A percentile compares a stretch with the other conserved stretches of the same genome.
These are phyloP conservation scores for Flaveria sonorensis DNA, from an alignment of 129 eudicot genomes.

Conservation along the genomic window DNA sequence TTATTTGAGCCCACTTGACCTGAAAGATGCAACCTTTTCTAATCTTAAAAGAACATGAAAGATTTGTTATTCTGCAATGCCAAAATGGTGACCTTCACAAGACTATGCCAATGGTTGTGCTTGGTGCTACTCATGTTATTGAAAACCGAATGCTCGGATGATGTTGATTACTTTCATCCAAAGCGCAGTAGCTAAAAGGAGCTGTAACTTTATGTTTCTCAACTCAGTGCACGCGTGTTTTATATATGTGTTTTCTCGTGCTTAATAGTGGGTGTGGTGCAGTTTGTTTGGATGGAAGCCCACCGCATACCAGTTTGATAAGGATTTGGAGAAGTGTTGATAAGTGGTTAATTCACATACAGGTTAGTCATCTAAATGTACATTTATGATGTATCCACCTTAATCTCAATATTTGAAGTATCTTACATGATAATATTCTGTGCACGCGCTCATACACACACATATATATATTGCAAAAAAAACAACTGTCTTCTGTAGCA, in stretches of 20 bases:
- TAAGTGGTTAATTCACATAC: slow-evolving; percentile 57
- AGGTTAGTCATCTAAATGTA: slow-evolving; percentile 38
- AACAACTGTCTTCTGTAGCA: neutral
- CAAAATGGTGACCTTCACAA: slow-evolving; percentile 28
- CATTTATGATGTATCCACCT: neutral
- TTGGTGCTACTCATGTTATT: slow-evolving; percentile 18
- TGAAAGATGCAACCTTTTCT: slow-evolving; percentile 20
- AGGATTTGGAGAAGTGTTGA: slow-evolving; percentile 48
- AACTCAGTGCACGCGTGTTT: neutral
- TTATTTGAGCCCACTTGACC: slow-evolving; percentile 28
- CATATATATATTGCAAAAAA: neutral
- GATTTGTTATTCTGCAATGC: slow-evolving; percentile 9
- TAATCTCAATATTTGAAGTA: neutral
- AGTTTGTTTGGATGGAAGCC: slow-evolving; percentile 70
- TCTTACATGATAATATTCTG: slow-evolving; percentile 4
- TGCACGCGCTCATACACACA: neutral
- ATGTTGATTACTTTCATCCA: slow-evolving; percentile 41
- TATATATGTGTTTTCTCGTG: neutral
- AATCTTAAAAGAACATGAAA: slow-evolving; percentile 32
- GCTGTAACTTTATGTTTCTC: slow-evolving; percentile 38
- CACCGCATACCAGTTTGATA: slow-evolving; percentile 60
- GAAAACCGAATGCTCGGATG: slow-evolving; percentile 39
- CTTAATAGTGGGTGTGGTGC: slow-evolving; percentile 22
- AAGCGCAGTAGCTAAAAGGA: slow-evolving; percentile 52
- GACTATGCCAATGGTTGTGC: slow-evolving; percentile 35